These are phyloP conservation scores for Coemansia sp. DNA, from an alignment of 192 early-diverging fungal genomes.

Conservation along the genomic window DNA sequence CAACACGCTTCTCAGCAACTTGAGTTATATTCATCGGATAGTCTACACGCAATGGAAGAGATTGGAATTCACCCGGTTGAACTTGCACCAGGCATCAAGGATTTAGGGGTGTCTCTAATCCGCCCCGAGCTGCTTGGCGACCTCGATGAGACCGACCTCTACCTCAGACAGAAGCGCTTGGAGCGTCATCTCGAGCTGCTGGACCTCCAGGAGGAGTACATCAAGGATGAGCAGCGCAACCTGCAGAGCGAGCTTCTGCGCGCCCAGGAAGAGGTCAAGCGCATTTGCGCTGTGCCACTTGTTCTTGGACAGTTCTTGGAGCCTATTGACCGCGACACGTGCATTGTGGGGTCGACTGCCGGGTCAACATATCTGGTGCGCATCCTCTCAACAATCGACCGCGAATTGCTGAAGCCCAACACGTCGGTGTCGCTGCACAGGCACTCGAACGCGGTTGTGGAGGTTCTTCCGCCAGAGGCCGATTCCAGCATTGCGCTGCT, in stretches of 20 bases:
- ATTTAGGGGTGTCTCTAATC: slow-evolving; percentile 45
- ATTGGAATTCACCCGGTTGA: slow-evolving; percentile 46
- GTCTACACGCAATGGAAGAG: slow-evolving; percentile 34
- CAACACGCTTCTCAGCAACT: too few relatives aligned
- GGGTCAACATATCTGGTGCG: slow-evolving; percentile 89
- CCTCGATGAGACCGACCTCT: slow-evolving; percentile 74
- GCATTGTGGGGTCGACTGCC: slow-evolving; percentile 92
- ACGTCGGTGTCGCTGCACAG: slow-evolving; percentile 93
- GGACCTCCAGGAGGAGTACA: slow-evolving; percentile 97
- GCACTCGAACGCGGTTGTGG: slow-evolving; percentile 96
- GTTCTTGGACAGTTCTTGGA: slow-evolving; percentile 99
- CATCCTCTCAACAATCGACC: slow-evolving; percentile 95
- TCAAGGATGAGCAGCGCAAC: slow-evolving; percentile 98
- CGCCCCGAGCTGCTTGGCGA: slow-evolving; percentile 39
- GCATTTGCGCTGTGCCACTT: slow-evolving; percentile 95
- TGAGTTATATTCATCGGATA: too few relatives aligned
- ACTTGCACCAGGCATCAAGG: slow-evolving; percentile 45
- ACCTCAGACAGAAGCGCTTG: slow-evolving; percentile 91
- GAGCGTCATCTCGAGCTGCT: slow-evolving; percentile 94
- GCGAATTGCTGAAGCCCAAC: slow-evolving; percentile 93
- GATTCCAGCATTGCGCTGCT: slow-evolving; percentile 89
- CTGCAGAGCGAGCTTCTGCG: slow-evolving; percentile 90
- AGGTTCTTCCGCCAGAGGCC: slow-evolving; percentile 94
- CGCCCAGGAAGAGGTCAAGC: slow-evolving; percentile 97
- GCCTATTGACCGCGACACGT: slow-evolving; percentile 93